phyloP scores from a whole-genome alignment of 495 filamentous ascomycete species.

The Xylaria nigripes region DNA sequence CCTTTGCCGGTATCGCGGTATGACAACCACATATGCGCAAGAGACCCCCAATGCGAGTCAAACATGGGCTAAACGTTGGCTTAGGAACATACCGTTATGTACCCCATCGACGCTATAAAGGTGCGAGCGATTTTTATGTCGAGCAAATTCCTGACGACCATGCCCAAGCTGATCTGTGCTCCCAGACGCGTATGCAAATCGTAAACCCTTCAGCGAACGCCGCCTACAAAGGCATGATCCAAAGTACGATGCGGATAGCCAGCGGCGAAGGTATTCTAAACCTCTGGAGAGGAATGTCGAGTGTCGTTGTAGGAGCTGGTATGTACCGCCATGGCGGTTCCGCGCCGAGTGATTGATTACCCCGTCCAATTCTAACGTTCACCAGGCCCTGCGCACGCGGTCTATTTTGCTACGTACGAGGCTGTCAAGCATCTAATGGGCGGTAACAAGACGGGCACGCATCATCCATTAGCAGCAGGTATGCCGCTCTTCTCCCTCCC shows the following conservation, averaged over 20 bases:
- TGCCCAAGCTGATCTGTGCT: constrained; percentile 14
- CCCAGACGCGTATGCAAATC: constrained; percentile 94
- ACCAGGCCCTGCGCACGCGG: constrained; percentile 87
- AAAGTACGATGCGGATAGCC: constrained; percentile 86
- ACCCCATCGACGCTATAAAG: constrained; percentile 96
- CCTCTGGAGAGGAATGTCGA: constrained; percentile 93
- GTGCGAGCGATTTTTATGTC: constrained; percentile 43
- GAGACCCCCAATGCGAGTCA: neutral
- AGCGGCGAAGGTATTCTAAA: constrained; percentile 80
- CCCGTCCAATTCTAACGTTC: constrained; percentile 8
- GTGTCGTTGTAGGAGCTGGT: constrained; percentile 94
- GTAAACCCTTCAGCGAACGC: constrained; percentile 78
- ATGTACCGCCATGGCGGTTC: constrained; percentile 22
- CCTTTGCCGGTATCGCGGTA: constrained; percentile 96
- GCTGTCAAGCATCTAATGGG: constrained; percentile 92
- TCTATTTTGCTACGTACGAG: constrained; percentile 98
- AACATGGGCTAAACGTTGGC: constrained; percentile 18
- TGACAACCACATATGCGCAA: neutral
- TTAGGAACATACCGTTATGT: constrained; percentile 90
- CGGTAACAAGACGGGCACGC: constrained; percentile 77
- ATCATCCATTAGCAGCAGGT: constrained; percentile 93
- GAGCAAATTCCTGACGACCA: neutral
- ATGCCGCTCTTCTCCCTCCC: constrained; percentile 21
- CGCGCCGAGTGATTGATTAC: neutral
- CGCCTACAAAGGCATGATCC: constrained; percentile 83